Evolutionary conservation across 192 early-diverging fungal species (phyloP).

Genomic region (Powellomyces hirtus): DNA sequence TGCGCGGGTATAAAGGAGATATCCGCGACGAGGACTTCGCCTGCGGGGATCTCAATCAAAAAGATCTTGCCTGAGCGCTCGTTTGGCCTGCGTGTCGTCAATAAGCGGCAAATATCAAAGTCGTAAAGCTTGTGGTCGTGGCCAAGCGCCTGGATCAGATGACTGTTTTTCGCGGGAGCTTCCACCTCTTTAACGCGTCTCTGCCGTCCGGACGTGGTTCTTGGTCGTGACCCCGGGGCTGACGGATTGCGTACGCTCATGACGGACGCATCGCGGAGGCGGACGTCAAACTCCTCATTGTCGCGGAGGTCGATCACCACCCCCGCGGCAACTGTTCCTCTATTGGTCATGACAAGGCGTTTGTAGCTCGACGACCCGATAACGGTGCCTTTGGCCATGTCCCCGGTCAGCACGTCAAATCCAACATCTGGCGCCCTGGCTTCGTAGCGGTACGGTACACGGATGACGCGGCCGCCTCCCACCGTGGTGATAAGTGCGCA

Average conservation of each 20-base stretch:
- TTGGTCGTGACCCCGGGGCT: background rate
- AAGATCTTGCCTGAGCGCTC: conserved; percentile 26
- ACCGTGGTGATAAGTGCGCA: conserved; percentile 33
- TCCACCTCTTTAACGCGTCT: conserved; percentile 14
- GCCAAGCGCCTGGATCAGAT: conserved; percentile 8
- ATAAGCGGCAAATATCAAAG: background rate
- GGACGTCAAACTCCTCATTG: conserved; percentile 36
- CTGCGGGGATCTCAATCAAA: conserved; percentile 33
- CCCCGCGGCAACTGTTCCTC: conserved; percentile 27
- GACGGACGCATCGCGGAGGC: background rate
- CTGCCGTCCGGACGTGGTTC: conserved; percentile 16
- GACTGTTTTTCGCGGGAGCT: background rate
- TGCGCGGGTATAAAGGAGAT: conserved; percentile 27
- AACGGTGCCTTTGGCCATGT: conserved; percentile 33
- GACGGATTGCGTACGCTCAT: background rate
- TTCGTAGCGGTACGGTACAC: conserved; percentile 49
- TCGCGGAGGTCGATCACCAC: conserved; percentile 41
- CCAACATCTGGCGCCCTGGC: conserved; percentile 26
- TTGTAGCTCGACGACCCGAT: conserved; percentile 34
- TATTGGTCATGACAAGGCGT: conserved; percentile 27
- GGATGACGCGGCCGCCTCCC: conserved; percentile 34
- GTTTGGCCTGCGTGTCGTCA: background rate
- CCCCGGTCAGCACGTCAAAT: conserved; percentile 8
- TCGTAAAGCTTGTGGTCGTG: background rate
- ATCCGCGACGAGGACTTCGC: conserved; percentile 22